Conservation (phyloP, 768 basidiomycete species). For the Royoungia palumana region DNA sequence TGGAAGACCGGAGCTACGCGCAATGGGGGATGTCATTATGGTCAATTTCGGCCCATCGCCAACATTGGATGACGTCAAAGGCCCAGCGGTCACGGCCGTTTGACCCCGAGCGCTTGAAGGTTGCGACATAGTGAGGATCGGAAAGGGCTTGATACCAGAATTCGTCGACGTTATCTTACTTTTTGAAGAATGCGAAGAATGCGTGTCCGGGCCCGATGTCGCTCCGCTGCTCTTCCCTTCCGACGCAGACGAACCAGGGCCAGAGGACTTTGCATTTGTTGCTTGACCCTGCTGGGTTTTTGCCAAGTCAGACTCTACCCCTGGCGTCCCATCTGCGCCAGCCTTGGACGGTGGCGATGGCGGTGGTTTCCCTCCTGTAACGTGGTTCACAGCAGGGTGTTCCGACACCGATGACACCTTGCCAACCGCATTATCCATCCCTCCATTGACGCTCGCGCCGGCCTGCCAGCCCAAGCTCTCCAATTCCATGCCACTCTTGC, state of each 20-base stretch:
- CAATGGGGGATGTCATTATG: slow-evolving; percentile 1
- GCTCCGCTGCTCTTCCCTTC: not conserved
- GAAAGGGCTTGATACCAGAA: slow-evolving; percentile 13
- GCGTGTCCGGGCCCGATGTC: not conserved
- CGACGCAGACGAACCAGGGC: not conserved
- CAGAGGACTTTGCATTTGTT: not conserved
- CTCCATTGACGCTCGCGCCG: slow-evolving; percentile 2
- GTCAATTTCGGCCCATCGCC: slow-evolving; percentile 6
- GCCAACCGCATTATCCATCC: slow-evolving; percentile 3
- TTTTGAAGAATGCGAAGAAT: not conserved
- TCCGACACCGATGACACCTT: slow-evolving; percentile 5
- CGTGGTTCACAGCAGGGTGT: slow-evolving; percentile 1
- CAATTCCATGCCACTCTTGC: slow-evolving; percentile 8
- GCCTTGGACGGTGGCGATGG: slow-evolving; percentile 4
- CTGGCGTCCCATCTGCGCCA: not conserved
- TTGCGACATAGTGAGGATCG: slow-evolving; percentile 18
- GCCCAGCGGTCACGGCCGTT: not conserved
- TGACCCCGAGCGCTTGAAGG: slow-evolving; percentile 1
- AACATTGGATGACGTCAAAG: not conserved
- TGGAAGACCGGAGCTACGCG: not conserved
- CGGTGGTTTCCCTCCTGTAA: not conserved
- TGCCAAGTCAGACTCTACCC: slow-evolving; percentile 3
- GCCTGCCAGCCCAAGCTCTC: slow-evolving; percentile 17
- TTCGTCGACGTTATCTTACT: not conserved
- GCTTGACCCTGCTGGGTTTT: not conserved